phyloP scores from a whole-genome alignment of 2,329 filamentous ascomycete genomes.

The Thielaviopsis euricoi region DNA sequence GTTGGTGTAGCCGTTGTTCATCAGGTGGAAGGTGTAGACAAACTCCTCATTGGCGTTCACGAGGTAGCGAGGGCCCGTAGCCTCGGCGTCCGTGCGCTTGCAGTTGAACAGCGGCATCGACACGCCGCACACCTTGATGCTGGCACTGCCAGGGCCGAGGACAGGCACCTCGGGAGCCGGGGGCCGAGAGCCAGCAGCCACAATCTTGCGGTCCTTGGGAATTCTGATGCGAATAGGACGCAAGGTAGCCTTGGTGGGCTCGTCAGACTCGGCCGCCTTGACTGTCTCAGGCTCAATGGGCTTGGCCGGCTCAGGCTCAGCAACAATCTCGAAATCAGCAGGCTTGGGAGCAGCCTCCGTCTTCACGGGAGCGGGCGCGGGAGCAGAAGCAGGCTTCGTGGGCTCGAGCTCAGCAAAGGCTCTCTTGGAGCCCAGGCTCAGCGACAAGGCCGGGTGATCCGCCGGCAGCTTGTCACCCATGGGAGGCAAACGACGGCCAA shows the following conservation, averaged over 20 bases:
- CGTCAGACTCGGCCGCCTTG: too few relatives aligned
- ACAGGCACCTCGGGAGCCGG: neutral
- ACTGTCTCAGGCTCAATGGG: too few relatives aligned
- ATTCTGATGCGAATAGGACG: too few relatives aligned
- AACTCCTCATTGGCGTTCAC: slow-evolving; percentile 50
- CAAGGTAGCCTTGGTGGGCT: neutral
- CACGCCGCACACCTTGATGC: slow-evolving; percentile 12
- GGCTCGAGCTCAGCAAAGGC: neutral
- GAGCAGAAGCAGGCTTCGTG: neutral
- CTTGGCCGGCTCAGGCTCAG: too few relatives aligned
- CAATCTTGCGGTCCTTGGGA: neutral
- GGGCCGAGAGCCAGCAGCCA: too few relatives aligned
- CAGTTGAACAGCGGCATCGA: neutral
- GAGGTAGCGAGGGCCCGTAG: neutral
- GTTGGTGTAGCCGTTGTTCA: slow-evolving; percentile 59
- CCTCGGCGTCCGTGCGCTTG: neutral
- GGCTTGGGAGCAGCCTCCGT: neutral
- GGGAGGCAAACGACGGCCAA: slow-evolving; percentile 44
- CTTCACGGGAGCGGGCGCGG: too few relatives aligned
- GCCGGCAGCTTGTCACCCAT: slow-evolving; percentile 49
- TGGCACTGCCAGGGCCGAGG: slow-evolving; percentile 16
- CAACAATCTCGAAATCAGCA: too few relatives aligned
- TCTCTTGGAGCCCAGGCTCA: neutral
- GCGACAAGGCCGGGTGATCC: neutral
- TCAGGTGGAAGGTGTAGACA: slow-evolving; percentile 79